phyloP scores from a whole-genome alignment of 2,329 filamentous ascomycete species.

The Kalaharituber pfeilii region DNA sequence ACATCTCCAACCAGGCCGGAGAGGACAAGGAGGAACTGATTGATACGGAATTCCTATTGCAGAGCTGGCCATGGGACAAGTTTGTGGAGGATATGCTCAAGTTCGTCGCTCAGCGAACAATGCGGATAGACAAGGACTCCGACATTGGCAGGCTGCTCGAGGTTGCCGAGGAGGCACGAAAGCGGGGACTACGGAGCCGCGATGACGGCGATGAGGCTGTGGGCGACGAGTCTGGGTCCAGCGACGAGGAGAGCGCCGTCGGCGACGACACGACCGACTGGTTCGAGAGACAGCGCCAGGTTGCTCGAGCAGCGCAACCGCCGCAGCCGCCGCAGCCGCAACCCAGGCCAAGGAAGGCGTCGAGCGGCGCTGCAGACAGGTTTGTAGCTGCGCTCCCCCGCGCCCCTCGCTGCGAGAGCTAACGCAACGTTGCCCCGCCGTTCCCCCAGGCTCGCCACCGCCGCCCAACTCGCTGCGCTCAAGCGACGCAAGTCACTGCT shows the following conservation, averaged over 20 bases:
- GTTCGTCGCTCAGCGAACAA: conserved; percentile 21
- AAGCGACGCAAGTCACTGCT: neutral
- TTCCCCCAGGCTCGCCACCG: no score
- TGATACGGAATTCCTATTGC: conserved; percentile 8
- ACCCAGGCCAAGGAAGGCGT: no score
- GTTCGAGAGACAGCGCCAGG: no score
- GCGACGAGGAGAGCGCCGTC: conserved; percentile 23
- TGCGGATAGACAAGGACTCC: conserved; percentile 16
- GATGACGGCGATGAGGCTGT: conserved; percentile 14
- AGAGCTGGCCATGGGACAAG: conserved; percentile 10
- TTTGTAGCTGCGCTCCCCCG: no score
- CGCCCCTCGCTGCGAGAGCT: no score
- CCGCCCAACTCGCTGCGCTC: neutral
- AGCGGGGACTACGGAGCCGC: neutral
- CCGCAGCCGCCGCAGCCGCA: no score
- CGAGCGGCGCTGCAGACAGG: neutral
- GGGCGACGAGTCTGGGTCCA: neutral
- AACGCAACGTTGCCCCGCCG: no score
- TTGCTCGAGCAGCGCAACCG: no score
- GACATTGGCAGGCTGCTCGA: conserved; percentile 15
- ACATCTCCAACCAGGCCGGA: neutral
- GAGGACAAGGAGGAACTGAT: conserved; percentile 5
- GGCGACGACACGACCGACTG: no score
- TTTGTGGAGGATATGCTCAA: conserved; percentile 8
- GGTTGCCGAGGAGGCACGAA: neutral